Evolutionary conservation across 2,329 filamentous ascomycete species (phyloP).

Genomic region (Zelopaecilomyces penicillatus): DNA sequence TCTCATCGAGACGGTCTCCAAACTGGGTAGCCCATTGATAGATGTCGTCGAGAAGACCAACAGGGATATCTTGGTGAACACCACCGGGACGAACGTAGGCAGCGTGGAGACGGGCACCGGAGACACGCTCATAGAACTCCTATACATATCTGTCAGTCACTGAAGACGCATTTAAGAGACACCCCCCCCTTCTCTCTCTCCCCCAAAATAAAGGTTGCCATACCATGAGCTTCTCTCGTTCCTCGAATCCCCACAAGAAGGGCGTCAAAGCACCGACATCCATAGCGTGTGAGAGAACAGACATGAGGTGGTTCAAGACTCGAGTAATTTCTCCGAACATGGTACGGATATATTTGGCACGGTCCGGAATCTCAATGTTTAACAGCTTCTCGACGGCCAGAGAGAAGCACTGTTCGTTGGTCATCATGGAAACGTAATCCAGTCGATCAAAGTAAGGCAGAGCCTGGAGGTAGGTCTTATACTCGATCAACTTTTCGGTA

Average conservation of each 20-base stretch:
- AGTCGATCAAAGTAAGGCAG: constrained; percentile 97
- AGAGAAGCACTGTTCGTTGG: constrained; percentile 96
- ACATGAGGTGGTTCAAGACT: constrained; percentile 96
- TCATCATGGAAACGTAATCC: constrained; percentile 99
- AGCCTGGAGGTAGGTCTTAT: constrained; percentile 98
- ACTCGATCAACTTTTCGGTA: constrained; percentile 99
- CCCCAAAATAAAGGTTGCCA: constrained; percentile 19
- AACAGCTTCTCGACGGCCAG: constrained; percentile 96
- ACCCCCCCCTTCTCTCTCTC: background rate
- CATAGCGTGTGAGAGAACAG: constrained; percentile 93
- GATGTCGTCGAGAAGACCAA: constrained; percentile 94
- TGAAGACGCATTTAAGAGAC: background rate
- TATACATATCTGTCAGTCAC: constrained; percentile 27
- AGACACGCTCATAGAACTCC: constrained; percentile 99
- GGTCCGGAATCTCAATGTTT: constrained; percentile 89
- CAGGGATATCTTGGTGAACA: constrained; percentile 88
- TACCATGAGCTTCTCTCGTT: constrained; percentile 99
- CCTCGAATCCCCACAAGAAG: constrained; percentile 99
- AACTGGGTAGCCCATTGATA: constrained; percentile 99
- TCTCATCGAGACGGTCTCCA: constrained; percentile 95
- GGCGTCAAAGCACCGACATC: constrained; percentile 96
- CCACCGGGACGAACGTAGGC: constrained; percentile 95
- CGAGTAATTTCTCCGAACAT: constrained; percentile 93
- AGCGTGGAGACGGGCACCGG: constrained; percentile 91
- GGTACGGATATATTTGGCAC: constrained; percentile 95